phyloP scores from a whole-genome alignment of 164 flowering plant genomes.

The Dillenia suffruticosa region DNA sequence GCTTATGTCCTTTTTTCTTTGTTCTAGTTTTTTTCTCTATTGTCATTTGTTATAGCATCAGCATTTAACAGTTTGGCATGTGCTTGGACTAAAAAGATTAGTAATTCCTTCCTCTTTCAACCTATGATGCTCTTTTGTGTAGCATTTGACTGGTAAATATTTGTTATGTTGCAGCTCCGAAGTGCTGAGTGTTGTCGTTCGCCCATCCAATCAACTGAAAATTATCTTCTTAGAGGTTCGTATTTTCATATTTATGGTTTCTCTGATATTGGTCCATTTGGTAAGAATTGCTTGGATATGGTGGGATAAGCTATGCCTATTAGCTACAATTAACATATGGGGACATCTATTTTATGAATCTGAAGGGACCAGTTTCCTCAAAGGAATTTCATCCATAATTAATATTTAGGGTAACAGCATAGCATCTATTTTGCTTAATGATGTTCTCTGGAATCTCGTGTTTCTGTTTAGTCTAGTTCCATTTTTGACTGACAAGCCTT shows the following conservation, averaged over 20 bases:
- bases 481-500: not conserved
- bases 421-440: no score
- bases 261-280: not conserved
- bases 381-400: conserved; percentile 16
- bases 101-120: no score
- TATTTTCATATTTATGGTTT: not conserved
- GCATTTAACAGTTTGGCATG: no score
- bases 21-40: not conserved
- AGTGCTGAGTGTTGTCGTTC: conserved; percentile 74
- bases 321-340: no score
- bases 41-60: not conserved
- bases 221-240: conserved; percentile 95
- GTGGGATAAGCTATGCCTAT: no score
- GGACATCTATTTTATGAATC: no score
- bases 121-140: no score
- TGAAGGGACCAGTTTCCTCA: not conserved
- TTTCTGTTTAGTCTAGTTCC: no score
- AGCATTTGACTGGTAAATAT: not conserved
- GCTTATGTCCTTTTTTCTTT: not conserved
- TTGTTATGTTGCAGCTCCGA: conserved; percentile 52
- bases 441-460: no score
- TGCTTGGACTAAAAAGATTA: no score
- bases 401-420: no score
- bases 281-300: no score
- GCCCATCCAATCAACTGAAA: conserved; percentile 86